These are phyloP conservation scores for Rhexocercosporidium sp. DNA, from an alignment of 2,329 filamentous ascomycete species.

Conservation along the genomic window DNA sequence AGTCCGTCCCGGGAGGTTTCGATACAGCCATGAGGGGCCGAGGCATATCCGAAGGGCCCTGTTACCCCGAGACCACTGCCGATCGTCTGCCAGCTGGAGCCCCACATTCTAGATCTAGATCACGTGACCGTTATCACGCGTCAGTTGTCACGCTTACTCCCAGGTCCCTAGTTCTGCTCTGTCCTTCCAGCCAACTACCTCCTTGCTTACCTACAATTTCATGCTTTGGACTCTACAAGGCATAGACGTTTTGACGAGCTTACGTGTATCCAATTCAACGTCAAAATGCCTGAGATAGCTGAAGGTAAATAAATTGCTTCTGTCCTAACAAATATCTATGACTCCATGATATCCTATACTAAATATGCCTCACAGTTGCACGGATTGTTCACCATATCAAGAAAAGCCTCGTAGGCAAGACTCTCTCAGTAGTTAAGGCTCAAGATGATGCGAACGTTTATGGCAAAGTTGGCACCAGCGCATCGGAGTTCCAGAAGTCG, in stretches of 20 bases:
- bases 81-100: neutral
- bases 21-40: neutral
- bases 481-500: conserved; percentile 73
- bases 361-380: conserved; percentile 60
- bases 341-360: conserved; percentile 8
- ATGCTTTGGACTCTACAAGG: neutral
- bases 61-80: neutral
- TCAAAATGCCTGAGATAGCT: conserved; percentile 65
- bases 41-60: neutral
- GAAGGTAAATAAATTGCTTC: conserved; percentile 52
- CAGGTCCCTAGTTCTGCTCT: neutral
- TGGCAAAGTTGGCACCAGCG: conserved; percentile 86
- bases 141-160: neutral
- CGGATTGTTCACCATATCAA: conserved; percentile 86
- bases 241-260: neutral
- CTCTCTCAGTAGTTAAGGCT: conserved; percentile 70
- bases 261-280: neutral
- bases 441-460: conserved; percentile 85
- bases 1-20: conserved; percentile 6
- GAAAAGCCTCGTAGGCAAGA: conserved; percentile 83
- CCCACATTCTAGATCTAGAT: neutral
- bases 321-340: neutral
- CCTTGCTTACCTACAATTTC: neutral
- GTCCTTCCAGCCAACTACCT: neutral
- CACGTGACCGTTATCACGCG: neutral